Percentiles rank a stretch among this genome's conserved stretches.
These are phyloP conservation scores for Gossypium schwendimanii DNA, from an alignment of 441 rosid species.

Conservation along the genomic window DNA sequence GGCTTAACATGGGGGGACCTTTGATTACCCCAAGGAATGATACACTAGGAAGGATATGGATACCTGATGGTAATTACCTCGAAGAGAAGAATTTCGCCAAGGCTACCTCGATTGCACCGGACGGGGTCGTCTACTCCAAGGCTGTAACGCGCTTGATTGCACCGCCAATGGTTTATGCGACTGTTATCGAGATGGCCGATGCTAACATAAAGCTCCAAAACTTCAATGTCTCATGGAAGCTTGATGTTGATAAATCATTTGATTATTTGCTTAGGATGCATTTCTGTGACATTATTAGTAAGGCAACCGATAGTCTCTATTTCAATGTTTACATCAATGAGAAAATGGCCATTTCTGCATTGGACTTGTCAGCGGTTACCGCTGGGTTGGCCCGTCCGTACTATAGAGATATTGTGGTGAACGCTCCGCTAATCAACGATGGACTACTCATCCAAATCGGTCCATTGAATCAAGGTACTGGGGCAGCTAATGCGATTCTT, in stretches of 20 bases:
- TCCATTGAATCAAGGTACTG: slow-evolving; percentile 55
- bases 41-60: slow-evolving; percentile 62
- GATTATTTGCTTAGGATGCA: slow-evolving; percentile 56
- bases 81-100: slow-evolving; percentile 38
- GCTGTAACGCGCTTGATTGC: slow-evolving; percentile 55
- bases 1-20: slow-evolving; percentile 74
- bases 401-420: slow-evolving; percentile 67
- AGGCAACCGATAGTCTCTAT: slow-evolving; percentile 58
- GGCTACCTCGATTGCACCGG: slow-evolving; percentile 31
- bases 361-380: slow-evolving; percentile 55
- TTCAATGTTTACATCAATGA: slow-evolving; percentile 72
- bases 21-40: slow-evolving; percentile 58
- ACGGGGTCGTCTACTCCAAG: slow-evolving; percentile 39
- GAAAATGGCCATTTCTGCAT: slow-evolving; percentile 55
- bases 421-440: slow-evolving; percentile 35
- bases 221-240: slow-evolving; percentile 71
- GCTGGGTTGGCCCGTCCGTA: slow-evolving; percentile 44
- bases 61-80: slow-evolving; percentile 41
- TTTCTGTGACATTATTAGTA: slow-evolving; percentile 79
- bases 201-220: slow-evolving; percentile 34
- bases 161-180: slow-evolving; percentile 56
- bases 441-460: slow-evolving; percentile 57
- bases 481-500: slow-evolving; percentile 50
- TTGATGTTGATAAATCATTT: slow-evolving; percentile 48
- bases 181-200: slow-evolving; percentile 62